A percentile compares a stretch with the other conserved stretches of the same genome.
These are phyloP conservation scores for Rehmannia glutinosa DNA, from an alignment of 257 asterid genomes.

Conservation along the genomic window DNA sequence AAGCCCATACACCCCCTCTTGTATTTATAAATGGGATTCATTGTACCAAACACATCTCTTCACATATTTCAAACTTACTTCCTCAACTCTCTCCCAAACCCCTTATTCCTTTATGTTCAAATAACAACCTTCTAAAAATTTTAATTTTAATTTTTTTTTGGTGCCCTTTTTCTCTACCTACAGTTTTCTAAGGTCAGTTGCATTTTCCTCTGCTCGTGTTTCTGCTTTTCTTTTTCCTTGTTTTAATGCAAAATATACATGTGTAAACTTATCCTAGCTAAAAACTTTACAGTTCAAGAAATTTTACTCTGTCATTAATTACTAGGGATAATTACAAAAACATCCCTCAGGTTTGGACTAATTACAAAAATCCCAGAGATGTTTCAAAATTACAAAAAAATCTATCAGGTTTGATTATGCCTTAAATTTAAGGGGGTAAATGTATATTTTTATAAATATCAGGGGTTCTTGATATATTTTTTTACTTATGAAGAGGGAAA, in stretches of 20 bases:
- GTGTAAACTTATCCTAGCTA: no score
- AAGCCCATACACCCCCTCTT: slow-evolving; percentile 46
- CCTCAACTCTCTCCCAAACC: slow-evolving; percentile 1
- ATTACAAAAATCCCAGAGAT: background rate
- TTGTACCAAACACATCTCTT: background rate
- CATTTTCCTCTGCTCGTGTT: background rate
- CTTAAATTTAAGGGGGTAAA: no score
- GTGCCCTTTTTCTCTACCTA: background rate
- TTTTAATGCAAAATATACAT: no score
- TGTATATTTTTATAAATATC: no score
- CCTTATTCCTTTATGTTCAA: background rate
- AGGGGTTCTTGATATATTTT: no score
- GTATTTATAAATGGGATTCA: slow-evolving; percentile 9
- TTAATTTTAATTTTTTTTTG: no score
- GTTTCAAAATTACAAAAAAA: background rate
- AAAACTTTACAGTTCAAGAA: no score
- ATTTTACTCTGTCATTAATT: no score
- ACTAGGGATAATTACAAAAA: no score
- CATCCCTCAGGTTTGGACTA: background rate
- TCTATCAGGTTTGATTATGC: background rate
- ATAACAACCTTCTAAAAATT: no score
- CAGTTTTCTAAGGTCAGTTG: background rate
- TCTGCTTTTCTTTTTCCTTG: background rate
- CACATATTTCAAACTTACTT: slow-evolving; percentile 3
- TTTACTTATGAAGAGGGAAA: no score